A percentile compares a stretch with the other conserved stretches of the same genome.
Conservation (phyloP, 257 asterid species). For the Leonotis leonurus region DNA sequence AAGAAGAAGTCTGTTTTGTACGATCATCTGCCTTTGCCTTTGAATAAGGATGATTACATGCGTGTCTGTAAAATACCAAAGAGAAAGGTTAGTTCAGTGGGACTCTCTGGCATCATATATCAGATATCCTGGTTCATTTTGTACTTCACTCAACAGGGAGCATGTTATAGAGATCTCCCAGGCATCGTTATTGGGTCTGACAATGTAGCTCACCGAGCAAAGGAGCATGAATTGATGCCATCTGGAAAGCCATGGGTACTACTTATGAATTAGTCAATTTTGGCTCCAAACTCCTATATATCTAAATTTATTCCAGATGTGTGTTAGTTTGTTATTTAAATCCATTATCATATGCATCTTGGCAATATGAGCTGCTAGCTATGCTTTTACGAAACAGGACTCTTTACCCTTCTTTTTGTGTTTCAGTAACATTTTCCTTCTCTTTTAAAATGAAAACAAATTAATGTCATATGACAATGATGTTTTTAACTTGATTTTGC, state of each 20-base stretch:
- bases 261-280: not conserved
- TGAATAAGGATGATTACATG: conserved; percentile 32
- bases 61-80: conserved; percentile 39
- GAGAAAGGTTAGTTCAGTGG: conserved; percentile 32
- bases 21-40: conserved; percentile 37
- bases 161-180: conserved; percentile 43
- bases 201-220: conserved; percentile 26
- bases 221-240: conserved; percentile 28
- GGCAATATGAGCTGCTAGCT: not conserved
- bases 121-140: conserved; percentile 19
- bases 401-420: no score
- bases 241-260: conserved; percentile 49
- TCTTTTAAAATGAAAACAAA: not conserved
- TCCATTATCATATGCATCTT: not conserved
- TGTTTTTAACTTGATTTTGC: conserved; percentile 9
- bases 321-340: not conserved
- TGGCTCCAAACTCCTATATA: not conserved
- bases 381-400: not conserved
- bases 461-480: not conserved
- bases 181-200: conserved; percentile 32
- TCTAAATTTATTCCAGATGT: not conserved
- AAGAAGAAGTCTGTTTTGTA: conserved; percentile 21
- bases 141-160: conserved; percentile 34
- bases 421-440: not conserved
- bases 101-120: not conserved